phyloP scores from a whole-genome alignment of 164 flowering plant genomes.

The Annona cherimola region DNA sequence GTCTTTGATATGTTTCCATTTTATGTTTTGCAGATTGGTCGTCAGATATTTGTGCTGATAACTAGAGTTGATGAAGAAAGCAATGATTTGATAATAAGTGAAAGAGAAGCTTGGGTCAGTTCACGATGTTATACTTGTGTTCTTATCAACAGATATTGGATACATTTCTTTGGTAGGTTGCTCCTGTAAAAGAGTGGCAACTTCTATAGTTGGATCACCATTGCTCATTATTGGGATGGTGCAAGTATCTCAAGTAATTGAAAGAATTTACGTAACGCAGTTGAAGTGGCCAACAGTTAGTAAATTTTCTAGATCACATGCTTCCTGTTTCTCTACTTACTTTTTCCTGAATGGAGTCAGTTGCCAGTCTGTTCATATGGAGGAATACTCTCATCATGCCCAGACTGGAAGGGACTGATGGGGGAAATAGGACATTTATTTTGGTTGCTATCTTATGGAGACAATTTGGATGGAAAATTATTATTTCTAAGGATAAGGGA shows the following conservation, averaged over 20 bases:
- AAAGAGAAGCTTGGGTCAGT: slow-evolving; percentile 91
- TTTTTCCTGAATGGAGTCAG: too few relatives aligned
- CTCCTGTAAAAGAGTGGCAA: neutral
- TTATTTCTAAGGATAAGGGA: too few relatives aligned
- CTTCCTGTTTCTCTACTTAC: too few relatives aligned
- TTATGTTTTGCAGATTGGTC: slow-evolving; percentile 57
- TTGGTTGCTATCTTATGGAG: too few relatives aligned
- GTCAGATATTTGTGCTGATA: slow-evolving; percentile 51
- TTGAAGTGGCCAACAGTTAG: too few relatives aligned
- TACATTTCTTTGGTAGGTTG: neutral
- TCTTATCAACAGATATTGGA: neutral
- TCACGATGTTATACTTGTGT: slow-evolving; percentile 5
- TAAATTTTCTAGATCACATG: too few relatives aligned
- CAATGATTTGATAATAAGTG: slow-evolving; percentile 84
- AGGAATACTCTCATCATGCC: too few relatives aligned
- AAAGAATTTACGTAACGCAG: too few relatives aligned
- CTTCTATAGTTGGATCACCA: neutral
- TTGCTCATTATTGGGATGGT: neutral
- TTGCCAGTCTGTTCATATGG: too few relatives aligned
- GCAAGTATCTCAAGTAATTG: neutral
- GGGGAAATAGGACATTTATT: too few relatives aligned
- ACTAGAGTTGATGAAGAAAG: slow-evolving; percentile 63
- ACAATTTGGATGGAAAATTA: too few relatives aligned
- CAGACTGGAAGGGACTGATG: too few relatives aligned
- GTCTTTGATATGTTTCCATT: neutral